Evolutionary conservation across 2,329 filamentous ascomycete species (phyloP).

Genomic region (Colletotrichum shisoi): DNA sequence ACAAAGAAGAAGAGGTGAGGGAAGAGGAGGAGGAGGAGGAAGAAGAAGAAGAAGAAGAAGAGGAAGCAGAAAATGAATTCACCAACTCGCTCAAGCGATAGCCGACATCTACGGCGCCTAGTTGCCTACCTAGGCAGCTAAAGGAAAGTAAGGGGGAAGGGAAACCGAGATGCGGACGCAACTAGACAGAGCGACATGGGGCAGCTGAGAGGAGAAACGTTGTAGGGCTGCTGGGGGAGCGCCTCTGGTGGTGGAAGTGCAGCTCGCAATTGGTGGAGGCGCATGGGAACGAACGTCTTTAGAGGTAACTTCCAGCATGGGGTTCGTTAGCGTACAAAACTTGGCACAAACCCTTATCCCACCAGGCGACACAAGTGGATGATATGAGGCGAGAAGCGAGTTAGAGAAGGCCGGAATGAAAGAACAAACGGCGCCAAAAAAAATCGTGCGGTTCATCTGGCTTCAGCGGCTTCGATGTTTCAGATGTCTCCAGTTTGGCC

Average conservation of each 20-base stretch:
- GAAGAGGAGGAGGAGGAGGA: background rate
- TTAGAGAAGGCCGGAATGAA: constrained; percentile 9
- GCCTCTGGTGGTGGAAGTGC: constrained; percentile 21
- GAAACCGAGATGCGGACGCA: constrained; percentile 8
- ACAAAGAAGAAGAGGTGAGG: background rate
- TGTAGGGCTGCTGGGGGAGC: constrained; percentile 34
- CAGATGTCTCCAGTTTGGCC: constrained; percentile 9
- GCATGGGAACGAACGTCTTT: constrained; percentile 14
- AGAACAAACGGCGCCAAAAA: constrained; percentile 15
- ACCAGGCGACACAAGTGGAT: constrained; percentile 13
- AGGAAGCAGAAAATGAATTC: background rate
- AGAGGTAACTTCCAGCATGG: constrained; percentile 10
- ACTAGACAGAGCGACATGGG: constrained; percentile 7
- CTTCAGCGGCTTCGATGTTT: constrained; percentile 27
- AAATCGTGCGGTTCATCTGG: constrained; percentile 1
- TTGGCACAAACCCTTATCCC: background rate
- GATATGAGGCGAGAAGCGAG: background rate
- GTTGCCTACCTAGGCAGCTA: constrained; percentile 23
- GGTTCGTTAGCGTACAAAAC: constrained; percentile 1
- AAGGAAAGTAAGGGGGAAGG: constrained; percentile 8
- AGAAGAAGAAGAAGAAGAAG: background rate
- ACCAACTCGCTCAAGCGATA: constrained; percentile 13
- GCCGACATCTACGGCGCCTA: constrained; percentile 12
- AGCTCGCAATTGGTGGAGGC: constrained; percentile 16
- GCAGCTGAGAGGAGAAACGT: constrained; percentile 28